Base-by-base conservation (phyloP, 495 filamentous ascomycete species). In the Lasiosphaeriaceae sp. region DNA sequence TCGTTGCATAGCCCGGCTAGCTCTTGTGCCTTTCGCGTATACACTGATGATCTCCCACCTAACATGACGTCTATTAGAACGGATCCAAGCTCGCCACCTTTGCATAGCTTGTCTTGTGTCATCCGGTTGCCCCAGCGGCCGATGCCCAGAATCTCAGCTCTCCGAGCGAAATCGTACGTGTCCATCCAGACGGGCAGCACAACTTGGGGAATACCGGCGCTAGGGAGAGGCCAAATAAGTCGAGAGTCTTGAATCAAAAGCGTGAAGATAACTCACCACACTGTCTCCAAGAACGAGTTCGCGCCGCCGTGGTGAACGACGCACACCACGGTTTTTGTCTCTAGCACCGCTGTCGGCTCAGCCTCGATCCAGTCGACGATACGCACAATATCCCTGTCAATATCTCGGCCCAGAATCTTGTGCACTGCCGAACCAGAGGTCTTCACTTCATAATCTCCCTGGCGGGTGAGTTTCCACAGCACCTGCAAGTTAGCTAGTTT, bases 101-200 rank as follows among this genome's bases (percentile, higher is more conserved):
- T 44, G 21, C 61, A 66, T 1, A 62, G 11, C 9, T 37, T 53
- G 20, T 43, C 50, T 7, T 53, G 47, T 3, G 51, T 45, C 24
- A 22, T n/a, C 45, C 37, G 55, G 39, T 71, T 83, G 2, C 75
- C 80, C 57, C 78, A 77, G 0, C 77, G 68, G 0, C 80, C 80
- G 29, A 83, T 77, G 1, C 76, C 76, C 0, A 80, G 65, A 60
- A 74, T 73, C 57, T 83, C 80, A 2, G 74, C 77, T 19, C 79
- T 63, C 9, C 76, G 68, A 2, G 79, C 78, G 56, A 79, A 81
- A 45, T 82, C 80, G 43, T 76, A 82, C 23, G 74, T 77, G 56
- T 83, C 80, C 55, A 80, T 74, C 80, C 80, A 82, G 29, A 75
- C 70, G 0, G 80, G 77, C 1, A 82, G 70, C 3, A 83, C 61